Conservation (phyloP, 306 rosid genomes). For the Pyrus betulifolia region DNA sequence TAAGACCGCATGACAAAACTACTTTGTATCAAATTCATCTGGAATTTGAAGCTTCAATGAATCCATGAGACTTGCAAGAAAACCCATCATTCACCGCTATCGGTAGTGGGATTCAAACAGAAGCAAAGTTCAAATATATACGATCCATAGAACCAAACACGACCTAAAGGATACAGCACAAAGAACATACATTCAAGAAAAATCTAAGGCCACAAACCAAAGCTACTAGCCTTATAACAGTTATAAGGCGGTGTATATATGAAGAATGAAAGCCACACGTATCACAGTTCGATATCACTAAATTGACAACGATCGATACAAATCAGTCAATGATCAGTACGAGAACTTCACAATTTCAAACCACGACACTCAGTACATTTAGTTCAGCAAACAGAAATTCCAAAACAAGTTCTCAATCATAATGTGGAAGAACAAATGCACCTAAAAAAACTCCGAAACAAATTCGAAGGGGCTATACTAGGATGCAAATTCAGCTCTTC, state of each 20-base stretch:
- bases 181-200: neutral
- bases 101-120: neutral
- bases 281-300: neutral
- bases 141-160: neutral
- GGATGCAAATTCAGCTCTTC: neutral
- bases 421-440: neutral
- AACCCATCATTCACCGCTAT: neutral
- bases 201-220: neutral
- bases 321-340: too few relatives aligned
- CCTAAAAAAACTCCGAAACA: neutral
- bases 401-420: neutral
- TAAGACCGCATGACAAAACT: neutral
- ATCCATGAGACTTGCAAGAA: neutral
- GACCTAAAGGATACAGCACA: neutral
- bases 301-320: neutral
- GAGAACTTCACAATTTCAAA: too few relatives aligned
- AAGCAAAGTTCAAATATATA: too few relatives aligned
- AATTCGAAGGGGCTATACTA: neutral
- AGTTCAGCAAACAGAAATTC: too few relatives aligned
- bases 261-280: neutral
- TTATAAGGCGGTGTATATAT: neutral
- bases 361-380: neutral
- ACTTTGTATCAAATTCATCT: too few relatives aligned
- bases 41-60: too few relatives aligned
- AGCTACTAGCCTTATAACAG: neutral